phyloP scores from a whole-genome alignment of 2,329 filamentous ascomycete species.

The Sarocladiaceae sp. region DNA sequence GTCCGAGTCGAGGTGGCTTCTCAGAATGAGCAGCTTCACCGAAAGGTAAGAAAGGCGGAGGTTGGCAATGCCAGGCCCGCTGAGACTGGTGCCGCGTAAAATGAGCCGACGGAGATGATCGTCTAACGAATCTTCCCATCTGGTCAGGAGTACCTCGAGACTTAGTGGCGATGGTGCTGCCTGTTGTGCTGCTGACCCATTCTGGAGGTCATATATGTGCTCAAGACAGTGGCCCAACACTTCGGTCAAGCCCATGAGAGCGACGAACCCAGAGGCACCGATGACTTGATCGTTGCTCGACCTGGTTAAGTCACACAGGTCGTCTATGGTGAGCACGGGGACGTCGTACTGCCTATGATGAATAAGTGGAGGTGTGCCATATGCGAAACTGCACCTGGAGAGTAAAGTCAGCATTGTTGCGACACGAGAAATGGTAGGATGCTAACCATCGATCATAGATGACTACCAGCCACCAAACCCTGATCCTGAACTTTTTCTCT shows the following conservation, averaged over 20 bases:
- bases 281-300: no score
- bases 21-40: slow-evolving; percentile 32
- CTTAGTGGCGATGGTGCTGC: neutral
- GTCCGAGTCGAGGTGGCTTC: slow-evolving; percentile 34
- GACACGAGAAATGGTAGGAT: neutral
- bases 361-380: neutral
- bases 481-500: neutral
- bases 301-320: no score
- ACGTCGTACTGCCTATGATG: neutral
- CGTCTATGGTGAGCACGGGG: neutral
- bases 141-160: slow-evolving; percentile 23
- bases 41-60: slow-evolving; percentile 38
- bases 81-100: slow-evolving; percentile 26
- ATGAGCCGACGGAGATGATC: slow-evolving; percentile 26
- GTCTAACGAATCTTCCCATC: slow-evolving; percentile 31
- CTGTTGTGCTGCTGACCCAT: neutral
- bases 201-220: no score
- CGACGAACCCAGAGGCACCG: no score
- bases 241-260: no score
- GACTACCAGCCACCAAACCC: neutral
- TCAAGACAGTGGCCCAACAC: no score
- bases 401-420: neutral
- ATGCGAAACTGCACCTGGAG: neutral
- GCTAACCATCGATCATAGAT: neutral
- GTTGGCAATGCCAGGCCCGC: slow-evolving; percentile 34